Conservation (phyloP, 257 asterid genomes). For the Asclepias syriaca region DNA sequence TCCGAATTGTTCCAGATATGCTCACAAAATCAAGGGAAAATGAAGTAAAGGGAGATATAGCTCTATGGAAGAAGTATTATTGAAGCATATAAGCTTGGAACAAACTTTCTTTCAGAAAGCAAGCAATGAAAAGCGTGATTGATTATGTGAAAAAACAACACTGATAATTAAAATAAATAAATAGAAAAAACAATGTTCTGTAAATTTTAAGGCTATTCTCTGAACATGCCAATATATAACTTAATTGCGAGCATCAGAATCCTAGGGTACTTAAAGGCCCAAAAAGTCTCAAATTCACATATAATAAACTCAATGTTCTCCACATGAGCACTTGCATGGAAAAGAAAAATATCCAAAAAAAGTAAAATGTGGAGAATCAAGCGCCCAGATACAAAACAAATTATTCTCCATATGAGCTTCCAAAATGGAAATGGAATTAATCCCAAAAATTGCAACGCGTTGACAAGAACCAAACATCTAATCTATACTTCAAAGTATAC, state of each 20-base stretch:
- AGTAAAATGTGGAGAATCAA: constrained; percentile 33
- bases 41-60: constrained; percentile 4
- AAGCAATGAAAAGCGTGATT: constrained; percentile 20
- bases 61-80: constrained; percentile 15
- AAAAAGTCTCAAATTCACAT: constrained; percentile 24
- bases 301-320: constrained; percentile 37
- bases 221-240: constrained; percentile 33
- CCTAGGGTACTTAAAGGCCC: constrained; percentile 44
- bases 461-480: constrained; percentile 35
- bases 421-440: constrained; percentile 11
- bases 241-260: constrained; percentile 53
- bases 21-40: background rate
- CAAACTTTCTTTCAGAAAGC: constrained; percentile 22
- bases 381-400: constrained; percentile 26
- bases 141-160: constrained; percentile 48
- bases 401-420: constrained; percentile 44
- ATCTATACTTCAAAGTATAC: constrained; percentile 28
- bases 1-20: background rate
- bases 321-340: constrained; percentile 36
- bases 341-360: constrained; percentile 21
- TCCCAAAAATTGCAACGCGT: constrained; percentile 17
- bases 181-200: constrained; percentile 12
- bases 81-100: constrained; percentile 28
- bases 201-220: constrained; percentile 22
- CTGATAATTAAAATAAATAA: constrained; percentile 2